These are phyloP conservation scores for Grosmannia serpens DNA, from an alignment of 2,329 filamentous ascomycete species.

Conservation along the genomic window DNA sequence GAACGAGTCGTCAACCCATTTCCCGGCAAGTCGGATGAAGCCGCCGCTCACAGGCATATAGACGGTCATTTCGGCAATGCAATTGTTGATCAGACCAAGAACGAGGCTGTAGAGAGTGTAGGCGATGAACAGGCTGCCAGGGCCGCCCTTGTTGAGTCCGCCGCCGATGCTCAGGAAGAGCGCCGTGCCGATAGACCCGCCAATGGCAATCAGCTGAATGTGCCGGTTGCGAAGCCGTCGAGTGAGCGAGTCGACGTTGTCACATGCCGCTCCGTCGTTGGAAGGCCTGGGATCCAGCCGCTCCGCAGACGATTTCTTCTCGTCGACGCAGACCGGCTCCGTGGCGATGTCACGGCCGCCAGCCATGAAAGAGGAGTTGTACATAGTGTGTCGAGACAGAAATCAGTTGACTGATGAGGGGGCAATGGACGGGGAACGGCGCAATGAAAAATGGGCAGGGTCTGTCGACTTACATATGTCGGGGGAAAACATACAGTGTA, in stretches of 20 bases:
- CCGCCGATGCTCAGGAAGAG: conserved; percentile 52
- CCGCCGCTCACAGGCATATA: conserved; percentile 51
- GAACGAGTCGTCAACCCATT: conserved; percentile 55
- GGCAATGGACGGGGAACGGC: too few relatives aligned
- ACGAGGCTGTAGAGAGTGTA: conserved; percentile 44
- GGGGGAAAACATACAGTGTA: neutral
- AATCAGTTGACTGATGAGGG: too few relatives aligned
- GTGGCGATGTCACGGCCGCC: neutral
- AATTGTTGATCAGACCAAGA: conserved; percentile 52
- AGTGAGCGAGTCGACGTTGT: conserved; percentile 25
- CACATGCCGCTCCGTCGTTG: conserved; percentile 13
- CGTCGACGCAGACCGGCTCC: neutral
- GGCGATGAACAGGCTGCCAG: conserved; percentile 43
- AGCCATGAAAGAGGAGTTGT: neutral
- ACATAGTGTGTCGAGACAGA: too few relatives aligned
- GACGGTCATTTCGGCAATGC: conserved; percentile 49
- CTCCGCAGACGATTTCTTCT: neutral
- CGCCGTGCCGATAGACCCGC: conserved; percentile 45
- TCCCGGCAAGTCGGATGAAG: conserved; percentile 39
- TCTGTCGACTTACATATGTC: neutral
- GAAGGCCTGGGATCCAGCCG: neutral
- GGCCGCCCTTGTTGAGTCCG: conserved; percentile 33
- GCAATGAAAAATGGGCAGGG: too few relatives aligned
- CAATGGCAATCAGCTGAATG: conserved; percentile 48
- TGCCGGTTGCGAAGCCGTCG: conserved; percentile 41